Percentiles rank a stretch among this genome's conserved stretches.
Conservation (phyloP, 1,284 basidiomycete species). For the Pyrrhoderma noxium region DNA sequence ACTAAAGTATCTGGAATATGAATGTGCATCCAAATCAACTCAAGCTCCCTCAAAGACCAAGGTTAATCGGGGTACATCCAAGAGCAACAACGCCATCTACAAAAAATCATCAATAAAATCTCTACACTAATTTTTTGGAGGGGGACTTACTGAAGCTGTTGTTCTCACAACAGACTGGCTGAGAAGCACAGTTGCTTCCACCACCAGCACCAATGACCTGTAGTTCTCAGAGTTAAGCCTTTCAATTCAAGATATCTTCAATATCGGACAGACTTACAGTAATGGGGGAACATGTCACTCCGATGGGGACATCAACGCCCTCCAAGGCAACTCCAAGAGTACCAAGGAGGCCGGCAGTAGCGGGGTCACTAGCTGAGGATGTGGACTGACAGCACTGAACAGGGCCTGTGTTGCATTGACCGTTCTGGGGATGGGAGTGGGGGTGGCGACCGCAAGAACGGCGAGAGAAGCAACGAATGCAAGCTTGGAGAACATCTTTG, state of each 20-base stretch:
- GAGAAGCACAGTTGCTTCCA: neutral
- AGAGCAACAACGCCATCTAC: constrained; percentile 11
- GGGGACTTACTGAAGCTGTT: constrained; percentile 14
- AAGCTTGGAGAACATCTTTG: constrained; percentile 17
- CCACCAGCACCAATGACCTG: constrained; percentile 10
- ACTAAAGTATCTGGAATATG: too few relatives aligned
- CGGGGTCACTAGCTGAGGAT: neutral
- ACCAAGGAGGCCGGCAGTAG: constrained; percentile 6
- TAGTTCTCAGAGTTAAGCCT: neutral
- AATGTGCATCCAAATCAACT: too few relatives aligned
- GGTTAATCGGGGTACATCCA: constrained; percentile 10
- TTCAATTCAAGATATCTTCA: neutral
- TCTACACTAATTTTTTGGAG: neutral
- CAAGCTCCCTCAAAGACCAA: constrained; percentile 4
- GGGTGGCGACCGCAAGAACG: constrained; percentile 18
- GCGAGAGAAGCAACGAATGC: constrained; percentile 16
- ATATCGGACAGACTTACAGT: constrained; percentile 8
- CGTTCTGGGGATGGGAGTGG: neutral
- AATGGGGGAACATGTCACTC: constrained; percentile 20
- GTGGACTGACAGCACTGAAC: constrained; percentile 14
- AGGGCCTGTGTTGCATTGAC: constrained; percentile 12
- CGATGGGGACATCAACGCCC: constrained; percentile 18
- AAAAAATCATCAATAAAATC: neutral
- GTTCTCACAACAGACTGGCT: constrained; percentile 13
- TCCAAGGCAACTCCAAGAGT: constrained; percentile 17